Percentiles rank a stretch among this genome's conserved stretches.
Evolutionary conservation across 2,329 filamentous ascomycete genomes (phyloP).

Genomic region (Xylariaceae sp.): DNA sequence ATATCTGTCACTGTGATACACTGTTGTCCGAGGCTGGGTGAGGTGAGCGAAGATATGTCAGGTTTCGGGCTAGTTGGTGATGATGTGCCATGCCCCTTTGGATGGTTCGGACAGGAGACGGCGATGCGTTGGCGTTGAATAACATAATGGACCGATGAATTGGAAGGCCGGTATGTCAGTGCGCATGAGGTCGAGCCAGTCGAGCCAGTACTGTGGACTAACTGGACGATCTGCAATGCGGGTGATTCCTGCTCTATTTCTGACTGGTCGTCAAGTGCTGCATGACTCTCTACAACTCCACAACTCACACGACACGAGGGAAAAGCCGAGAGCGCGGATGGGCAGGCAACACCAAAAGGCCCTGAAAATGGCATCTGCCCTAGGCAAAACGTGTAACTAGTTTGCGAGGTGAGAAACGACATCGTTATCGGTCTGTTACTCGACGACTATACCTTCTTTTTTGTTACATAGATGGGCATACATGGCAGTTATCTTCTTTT

Average conservation of each 20-base stretch:
- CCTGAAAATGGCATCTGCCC: too few species aligned
- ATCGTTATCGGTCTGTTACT: too few species aligned
- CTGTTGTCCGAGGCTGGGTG: too few species aligned
- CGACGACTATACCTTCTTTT: too few species aligned
- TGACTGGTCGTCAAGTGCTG: conserved; percentile 9
- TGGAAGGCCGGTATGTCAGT: too few species aligned
- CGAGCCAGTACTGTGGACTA: background rate
- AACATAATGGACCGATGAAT: too few species aligned
- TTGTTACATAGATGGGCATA: too few species aligned
- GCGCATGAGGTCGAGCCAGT: background rate
- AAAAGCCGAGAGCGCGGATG: conserved; percentile 1
- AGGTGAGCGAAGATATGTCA: too few species aligned
- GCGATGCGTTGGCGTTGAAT: background rate
- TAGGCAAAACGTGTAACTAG: background rate
- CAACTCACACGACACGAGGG: background rate
- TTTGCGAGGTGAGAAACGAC: background rate
- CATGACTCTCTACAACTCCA: conserved; percentile 13
- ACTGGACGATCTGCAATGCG: conserved; percentile 8
- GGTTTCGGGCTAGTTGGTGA: too few species aligned
- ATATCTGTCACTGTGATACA: too few species aligned
- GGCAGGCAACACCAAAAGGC: background rate
- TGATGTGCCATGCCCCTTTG: background rate
- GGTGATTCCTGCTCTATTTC: conserved; percentile 1
- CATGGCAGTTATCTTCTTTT: too few species aligned
- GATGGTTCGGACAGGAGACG: background rate